Evolutionary conservation across 1,139 yeast genomes (phyloP), one percentile per base, ranked within the genome.

Genomic region (Hansenula sp.): DNA sequence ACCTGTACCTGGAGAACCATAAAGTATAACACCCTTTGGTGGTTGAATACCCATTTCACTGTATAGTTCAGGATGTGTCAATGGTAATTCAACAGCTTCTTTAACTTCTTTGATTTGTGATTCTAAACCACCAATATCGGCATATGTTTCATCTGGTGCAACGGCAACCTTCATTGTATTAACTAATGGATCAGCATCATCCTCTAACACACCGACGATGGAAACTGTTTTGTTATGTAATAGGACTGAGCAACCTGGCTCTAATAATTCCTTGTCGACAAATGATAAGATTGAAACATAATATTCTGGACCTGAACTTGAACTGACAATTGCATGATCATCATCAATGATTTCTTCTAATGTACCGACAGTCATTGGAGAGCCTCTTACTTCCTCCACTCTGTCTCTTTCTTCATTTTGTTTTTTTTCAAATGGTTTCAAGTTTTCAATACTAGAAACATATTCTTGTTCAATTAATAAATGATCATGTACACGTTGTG

Each of bases 11-110:
- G 99, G 99, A 0, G 98, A 96, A 57, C 99, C 99, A 63, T 94
- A 94, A 49, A 94, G 75, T 57, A 94, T 91, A 45, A 94, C 99
- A 68, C 99, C 99, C 71, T 93, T 93, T 42, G 99, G 99, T 9
- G 99, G 99, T 61, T 91, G 90, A 63, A 94, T 93, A 55, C 99
- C 99, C 97, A 94, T 93, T 68, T 93, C 98, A 68, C 94, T 97
- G 67, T 93, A 94, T 56, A 94, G 72, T 66, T 94, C 99, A 1
- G 99, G 98, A 66, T 94, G 99, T 18, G 98, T 91, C 53, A 94
- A 75, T 10, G 99, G 99, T 60, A 94, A 76, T 66, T 94, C 99
- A 9, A 94, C 99, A 3, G 97, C 89, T 68, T 94, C 99, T 68
- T 93, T 93, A 57, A 94, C 94, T 68, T 94, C 99, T 72, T 93